Evolutionary conservation across 2,329 filamentous ascomycete species (phyloP).

Genomic region (Cucurbitaria berberidis): DNA sequence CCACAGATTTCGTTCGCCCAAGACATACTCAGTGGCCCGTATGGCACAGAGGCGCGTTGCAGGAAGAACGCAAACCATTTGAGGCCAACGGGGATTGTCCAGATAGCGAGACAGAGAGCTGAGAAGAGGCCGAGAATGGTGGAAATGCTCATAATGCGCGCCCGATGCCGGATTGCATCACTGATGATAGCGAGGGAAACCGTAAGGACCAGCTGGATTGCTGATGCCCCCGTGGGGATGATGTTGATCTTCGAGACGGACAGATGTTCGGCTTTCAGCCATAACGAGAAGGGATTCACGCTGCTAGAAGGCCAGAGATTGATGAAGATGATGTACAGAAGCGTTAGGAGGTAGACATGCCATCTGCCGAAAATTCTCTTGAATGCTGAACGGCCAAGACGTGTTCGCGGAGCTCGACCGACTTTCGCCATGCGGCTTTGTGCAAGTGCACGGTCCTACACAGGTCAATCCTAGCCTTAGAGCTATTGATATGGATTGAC

Average conservation of each 20-base stretch:
- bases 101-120: conserved; percentile 38
- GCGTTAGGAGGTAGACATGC: conserved; percentile 26
- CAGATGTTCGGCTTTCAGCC: conserved; percentile 19
- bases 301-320: conserved; percentile 19
- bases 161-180: conserved; percentile 24
- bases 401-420: conserved; percentile 22
- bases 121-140: conserved; percentile 26
- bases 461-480: not conserved
- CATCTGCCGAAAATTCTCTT: conserved; percentile 27
- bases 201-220: conserved; percentile 24
- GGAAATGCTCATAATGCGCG: conserved; percentile 21
- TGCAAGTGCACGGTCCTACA: conserved; percentile 16
- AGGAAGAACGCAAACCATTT: conserved; percentile 45
- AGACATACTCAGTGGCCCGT: conserved; percentile 43
- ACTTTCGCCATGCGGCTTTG: conserved; percentile 21
- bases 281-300: conserved; percentile 28
- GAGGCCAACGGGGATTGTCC: conserved; percentile 36
- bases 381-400: conserved; percentile 17
- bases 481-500: not conserved
- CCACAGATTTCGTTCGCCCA: conserved; percentile 58
- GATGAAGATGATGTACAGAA: conserved; percentile 27
- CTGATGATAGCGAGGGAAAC: conserved; percentile 23
- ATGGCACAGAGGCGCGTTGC: conserved; percentile 36
- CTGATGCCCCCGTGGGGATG: conserved; percentile 23
- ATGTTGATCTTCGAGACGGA: conserved; percentile 26